phyloP scores from a whole-genome alignment of 2,329 filamentous ascomycete species.

The Seiridium unicorne region DNA sequence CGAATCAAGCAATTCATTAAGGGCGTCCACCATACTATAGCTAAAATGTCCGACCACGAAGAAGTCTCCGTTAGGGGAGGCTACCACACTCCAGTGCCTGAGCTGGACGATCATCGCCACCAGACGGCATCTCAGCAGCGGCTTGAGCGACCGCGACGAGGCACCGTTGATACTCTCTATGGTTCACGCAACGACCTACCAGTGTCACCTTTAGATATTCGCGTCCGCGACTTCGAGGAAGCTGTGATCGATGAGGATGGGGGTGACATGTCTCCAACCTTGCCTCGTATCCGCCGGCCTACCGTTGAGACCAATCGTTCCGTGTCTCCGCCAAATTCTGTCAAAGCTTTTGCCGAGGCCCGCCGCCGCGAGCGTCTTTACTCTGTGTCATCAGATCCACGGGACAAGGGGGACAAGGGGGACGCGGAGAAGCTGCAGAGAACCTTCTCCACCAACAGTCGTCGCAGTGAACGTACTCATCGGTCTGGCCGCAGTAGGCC shows the following conservation, averaged over 20 bases:
- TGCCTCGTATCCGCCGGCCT: conserved; percentile 49
- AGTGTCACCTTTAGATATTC: conserved; percentile 34
- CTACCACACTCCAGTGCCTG: conserved; percentile 72
- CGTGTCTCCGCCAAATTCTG: conserved; percentile 88
- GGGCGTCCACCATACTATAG: conserved; percentile 21
- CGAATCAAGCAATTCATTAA: conserved; percentile 24
- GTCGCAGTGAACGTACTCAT: conserved; percentile 51
- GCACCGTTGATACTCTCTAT: conserved; percentile 72
- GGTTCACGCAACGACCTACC: conserved; percentile 44
- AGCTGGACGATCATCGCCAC: conserved; percentile 84
- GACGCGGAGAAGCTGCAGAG: conserved; percentile 63
- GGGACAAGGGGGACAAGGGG: conserved; percentile 38
- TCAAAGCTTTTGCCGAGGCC: conserved; percentile 93
- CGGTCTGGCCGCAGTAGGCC: conserved; percentile 42
- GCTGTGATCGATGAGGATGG: conserved; percentile 77
- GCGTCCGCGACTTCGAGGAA: conserved; percentile 80
- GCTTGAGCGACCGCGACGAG: conserved; percentile 61
- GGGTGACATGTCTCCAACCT: conserved; percentile 40
- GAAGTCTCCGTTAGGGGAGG: conserved; percentile 60
- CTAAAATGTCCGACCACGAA: conserved; percentile 67
- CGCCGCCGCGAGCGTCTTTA: conserved; percentile 77
- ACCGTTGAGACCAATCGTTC: conserved; percentile 65
- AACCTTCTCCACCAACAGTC: conserved; percentile 68
- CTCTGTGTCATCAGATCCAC: conserved; percentile 47
- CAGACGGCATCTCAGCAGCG: conserved; percentile 61